Evolutionary conservation across 2,329 filamentous ascomycete species (phyloP).

Genomic region (Aspergillus felis): DNA sequence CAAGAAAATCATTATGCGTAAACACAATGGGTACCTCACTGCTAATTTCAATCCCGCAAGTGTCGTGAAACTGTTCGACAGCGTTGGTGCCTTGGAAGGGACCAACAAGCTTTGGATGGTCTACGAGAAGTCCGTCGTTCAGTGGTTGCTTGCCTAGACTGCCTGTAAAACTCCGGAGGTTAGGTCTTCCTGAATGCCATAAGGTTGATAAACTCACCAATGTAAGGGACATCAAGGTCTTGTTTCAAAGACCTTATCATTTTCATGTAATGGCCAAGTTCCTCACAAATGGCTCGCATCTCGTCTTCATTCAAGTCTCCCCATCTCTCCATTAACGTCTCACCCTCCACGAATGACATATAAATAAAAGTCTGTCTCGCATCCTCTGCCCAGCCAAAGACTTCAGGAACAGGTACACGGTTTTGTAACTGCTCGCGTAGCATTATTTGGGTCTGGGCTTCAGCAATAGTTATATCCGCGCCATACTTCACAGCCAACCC

Average conservation of each 20-base stretch:
- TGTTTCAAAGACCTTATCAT: conserved; percentile 16
- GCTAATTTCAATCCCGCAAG: conserved; percentile 28
- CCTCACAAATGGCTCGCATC: conserved; percentile 25
- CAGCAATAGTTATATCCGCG: conserved; percentile 24
- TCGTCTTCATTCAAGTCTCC: conserved; percentile 17
- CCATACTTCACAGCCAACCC: conserved; percentile 36
- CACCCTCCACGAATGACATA: conserved; percentile 22
- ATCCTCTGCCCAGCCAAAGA: conserved; percentile 23
- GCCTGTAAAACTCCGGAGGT: conserved; percentile 19
- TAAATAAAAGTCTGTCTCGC: conserved; percentile 22
- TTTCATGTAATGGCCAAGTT: conserved; percentile 26
- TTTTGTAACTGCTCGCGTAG: conserved; percentile 23
- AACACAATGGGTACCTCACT: conserved; percentile 18
- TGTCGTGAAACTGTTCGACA: conserved; percentile 29
- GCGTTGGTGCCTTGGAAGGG: conserved; percentile 29
- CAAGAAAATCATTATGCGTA: conserved; percentile 18
- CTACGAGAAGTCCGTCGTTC: conserved; percentile 28
- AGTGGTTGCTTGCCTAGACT: conserved; percentile 25
- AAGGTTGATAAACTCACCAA: conserved; percentile 16
- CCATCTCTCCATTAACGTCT: conserved; percentile 22
- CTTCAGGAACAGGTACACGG: conserved; percentile 22
- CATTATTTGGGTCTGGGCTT: conserved; percentile 27
- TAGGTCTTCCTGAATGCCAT: conserved; percentile 1
- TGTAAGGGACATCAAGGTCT: conserved; percentile 11
- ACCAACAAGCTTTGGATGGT: conserved; percentile 17